Base-by-base conservation (phyloP, 2,329 filamentous ascomycete genomes). In the Penicillium sumatraense region DNA sequence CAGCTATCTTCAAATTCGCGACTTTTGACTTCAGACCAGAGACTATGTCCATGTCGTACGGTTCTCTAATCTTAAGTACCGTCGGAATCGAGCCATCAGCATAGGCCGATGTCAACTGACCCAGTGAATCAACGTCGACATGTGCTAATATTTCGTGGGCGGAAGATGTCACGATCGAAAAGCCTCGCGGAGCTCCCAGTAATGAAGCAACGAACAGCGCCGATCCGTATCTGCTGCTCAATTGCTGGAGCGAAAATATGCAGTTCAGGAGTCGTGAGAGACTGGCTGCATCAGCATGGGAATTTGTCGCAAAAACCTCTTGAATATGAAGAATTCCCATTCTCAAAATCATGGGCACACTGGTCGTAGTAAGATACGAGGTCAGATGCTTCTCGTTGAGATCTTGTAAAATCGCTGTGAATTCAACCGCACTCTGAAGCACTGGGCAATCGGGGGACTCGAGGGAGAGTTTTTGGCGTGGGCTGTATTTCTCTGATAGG, bases 251-350 rank as follows among this genome's bases (percentile, higher is more conserved):
- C 1, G 55, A 36, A 7, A 49, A 21, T 9, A 57, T 53, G 24
- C 50, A 54, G 20, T 51, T 46, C 29, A 49, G 31, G 2, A 57
- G 35, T 9, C 54, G n/a, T 1, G 42, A 35, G 5, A 54, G 35
- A 31, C 54, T 45, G 5, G 27, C 33, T 9, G 11, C 16, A 18
- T 49, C 50, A 2, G 46, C 31, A n/a, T 36, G n/a, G 2, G 47
- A 35, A 31, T 57, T 42, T 3, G 26, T 31, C 9, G 42, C 18
- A 20, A 35, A 57, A 13, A 95, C 91, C 70, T 93, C 90, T 14
- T 93, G 82, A 16, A 96, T 83, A 67, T 95, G 91, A 51, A 93
- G 92, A 60, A 95, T 93, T 78, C 95, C 91, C 29, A 90, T 90
- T 0, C 91, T 90, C 2, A 95, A 82, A 11, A 96, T 86, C 38